These are phyloP conservation scores for Entomortierella beljakovae DNA, from an alignment of 192 early-diverging fungal genomes.

Conservation along the genomic window DNA sequence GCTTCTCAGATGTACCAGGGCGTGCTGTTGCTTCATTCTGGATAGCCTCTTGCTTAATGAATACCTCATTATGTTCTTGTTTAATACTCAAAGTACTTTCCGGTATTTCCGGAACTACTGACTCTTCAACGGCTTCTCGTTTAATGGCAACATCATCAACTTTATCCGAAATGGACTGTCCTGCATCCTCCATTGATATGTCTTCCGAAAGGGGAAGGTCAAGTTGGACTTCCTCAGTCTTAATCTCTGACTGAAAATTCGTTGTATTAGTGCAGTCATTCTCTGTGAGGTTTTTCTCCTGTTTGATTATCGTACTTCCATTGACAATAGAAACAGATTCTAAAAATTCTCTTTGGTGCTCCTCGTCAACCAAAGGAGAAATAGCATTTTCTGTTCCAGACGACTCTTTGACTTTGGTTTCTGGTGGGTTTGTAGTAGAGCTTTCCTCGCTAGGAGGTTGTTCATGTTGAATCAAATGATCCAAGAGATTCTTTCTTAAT, in stretches of 20 bases:
- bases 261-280: neutral
- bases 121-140: constrained; percentile 5
- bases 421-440: no score
- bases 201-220: neutral
- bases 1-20: neutral
- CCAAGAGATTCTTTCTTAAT: constrained; percentile 9
- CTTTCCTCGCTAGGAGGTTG: neutral
- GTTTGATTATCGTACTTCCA: no score
- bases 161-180: neutral
- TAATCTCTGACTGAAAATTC: neutral
- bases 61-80: neutral
- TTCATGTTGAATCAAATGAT: constrained; percentile 8
- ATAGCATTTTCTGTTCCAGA: no score
- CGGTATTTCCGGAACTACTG: neutral
- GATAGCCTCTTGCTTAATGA: constrained; percentile 27
- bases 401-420: no score
- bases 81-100: constrained; percentile 3
- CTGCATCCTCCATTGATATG: neutral
- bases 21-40: neutral
- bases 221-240: constrained; percentile 10
- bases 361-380: no score
- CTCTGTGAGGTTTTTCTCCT: neutral
- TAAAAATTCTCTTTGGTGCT: no score
- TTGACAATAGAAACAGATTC: no score
- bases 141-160: neutral